Evolutionary conservation across 345 rosid species (phyloP).

Genomic region (Salix caprea): DNA sequence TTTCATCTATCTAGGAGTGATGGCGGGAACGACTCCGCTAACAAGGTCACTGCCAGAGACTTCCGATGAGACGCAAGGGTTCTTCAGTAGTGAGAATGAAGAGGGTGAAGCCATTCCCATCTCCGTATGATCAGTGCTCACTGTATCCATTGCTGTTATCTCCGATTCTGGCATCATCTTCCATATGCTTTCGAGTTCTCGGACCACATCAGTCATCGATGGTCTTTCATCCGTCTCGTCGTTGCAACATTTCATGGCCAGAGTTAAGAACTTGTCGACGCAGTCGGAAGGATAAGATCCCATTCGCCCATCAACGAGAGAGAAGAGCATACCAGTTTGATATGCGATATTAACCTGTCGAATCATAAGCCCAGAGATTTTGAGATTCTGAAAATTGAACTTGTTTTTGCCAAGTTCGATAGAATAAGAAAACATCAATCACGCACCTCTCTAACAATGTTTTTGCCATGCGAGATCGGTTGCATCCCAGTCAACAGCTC

Average conservation of each 20-base stretch:
- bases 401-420: background rate
- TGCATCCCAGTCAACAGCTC: conserved; percentile 96
- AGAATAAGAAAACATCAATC: background rate
- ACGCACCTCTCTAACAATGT: conserved; percentile 86
- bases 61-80: conserved; percentile 60
- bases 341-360: conserved; percentile 63
- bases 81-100: conserved; percentile 37
- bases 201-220: conserved; percentile 82
- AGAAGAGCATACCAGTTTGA: conserved; percentile 69
- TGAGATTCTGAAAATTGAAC: background rate
- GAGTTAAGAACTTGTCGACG: conserved; percentile 61
- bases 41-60: conserved; percentile 88
- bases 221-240: conserved; percentile 78
- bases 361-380: background rate
- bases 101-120: conserved; percentile 34
- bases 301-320: conserved; percentile 75
- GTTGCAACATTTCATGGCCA: conserved; percentile 72
- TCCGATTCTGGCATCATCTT: conserved; percentile 52
- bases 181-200: conserved; percentile 79
- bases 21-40: conserved; percentile 65
- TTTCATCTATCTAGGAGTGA: conserved; percentile 53
- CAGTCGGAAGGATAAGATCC: conserved; percentile 90
- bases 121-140: conserved; percentile 1
- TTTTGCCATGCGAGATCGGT: conserved; percentile 87
- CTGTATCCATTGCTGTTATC: conserved; percentile 14